Conservation (phyloP, 495 filamentous ascomycete species). For the Aspergillus ostianus region DNA sequence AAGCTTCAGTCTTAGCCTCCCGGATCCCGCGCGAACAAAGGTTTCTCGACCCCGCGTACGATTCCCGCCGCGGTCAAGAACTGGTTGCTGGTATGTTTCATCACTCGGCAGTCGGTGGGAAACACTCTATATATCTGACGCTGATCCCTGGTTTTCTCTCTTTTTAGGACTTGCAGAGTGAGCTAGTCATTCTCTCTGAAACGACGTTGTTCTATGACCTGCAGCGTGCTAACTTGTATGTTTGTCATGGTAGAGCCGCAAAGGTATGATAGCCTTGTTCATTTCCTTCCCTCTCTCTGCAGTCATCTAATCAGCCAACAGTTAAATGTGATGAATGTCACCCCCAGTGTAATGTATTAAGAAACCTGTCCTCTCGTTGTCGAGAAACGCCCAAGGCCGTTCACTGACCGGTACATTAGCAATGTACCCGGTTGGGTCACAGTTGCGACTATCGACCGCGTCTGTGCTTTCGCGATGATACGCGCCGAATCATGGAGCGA, state of each 20-base stretch:
- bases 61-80: slow-evolving; percentile 52
- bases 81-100: slow-evolving; percentile 51
- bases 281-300: background rate
- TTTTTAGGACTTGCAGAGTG: slow-evolving; percentile 50
- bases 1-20: slow-evolving; percentile 8
- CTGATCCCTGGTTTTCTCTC: slow-evolving; percentile 15
- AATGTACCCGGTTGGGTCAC: slow-evolving; percentile 56
- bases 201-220: background rate
- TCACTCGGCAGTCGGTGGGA: too few species aligned
- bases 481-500: slow-evolving; percentile 52
- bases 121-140: slow-evolving; percentile 14
- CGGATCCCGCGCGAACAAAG: slow-evolving; percentile 23
- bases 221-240: slow-evolving; percentile 16
- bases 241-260: slow-evolving; percentile 42
- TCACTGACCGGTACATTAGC: slow-evolving; percentile 31
- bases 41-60: slow-evolving; percentile 44
- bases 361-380: slow-evolving; percentile 4
- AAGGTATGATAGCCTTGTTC: slow-evolving; percentile 39
- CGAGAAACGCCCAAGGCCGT: background rate
- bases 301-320: slow-evolving; percentile 19
- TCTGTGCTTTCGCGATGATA: slow-evolving; percentile 56
- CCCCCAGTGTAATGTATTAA: slow-evolving; percentile 50
- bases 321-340: slow-evolving; percentile 55
- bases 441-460: slow-evolving; percentile 57
- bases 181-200: slow-evolving; percentile 20